Percentiles rank a stretch among this genome's conserved stretches.
Conservation (phyloP, 352 stramenopile species). For the Pythium guiyangense region DNA sequence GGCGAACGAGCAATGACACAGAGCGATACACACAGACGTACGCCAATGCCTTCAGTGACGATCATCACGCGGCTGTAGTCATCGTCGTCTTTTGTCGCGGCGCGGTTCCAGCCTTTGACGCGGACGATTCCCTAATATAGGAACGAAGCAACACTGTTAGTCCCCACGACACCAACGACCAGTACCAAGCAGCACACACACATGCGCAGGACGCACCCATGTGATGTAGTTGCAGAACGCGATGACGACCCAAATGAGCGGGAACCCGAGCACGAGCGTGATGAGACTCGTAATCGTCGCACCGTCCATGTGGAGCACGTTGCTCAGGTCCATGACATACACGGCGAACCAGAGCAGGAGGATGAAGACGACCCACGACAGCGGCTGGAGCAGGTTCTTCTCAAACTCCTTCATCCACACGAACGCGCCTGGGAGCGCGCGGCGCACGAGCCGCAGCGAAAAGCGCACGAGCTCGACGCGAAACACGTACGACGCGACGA, state of each 20-base stretch:
- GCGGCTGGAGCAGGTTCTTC: constrained; percentile 65
- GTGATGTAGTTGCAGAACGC: constrained; percentile 79
- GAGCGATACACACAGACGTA: constrained; percentile 10
- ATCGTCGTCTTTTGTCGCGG: constrained; percentile 67
- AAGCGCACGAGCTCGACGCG: constrained; percentile 77
- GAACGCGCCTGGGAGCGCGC: constrained; percentile 46
- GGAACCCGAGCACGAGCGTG: constrained; percentile 57
- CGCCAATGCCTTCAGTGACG: constrained; percentile 79
- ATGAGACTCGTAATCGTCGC: constrained; percentile 47
- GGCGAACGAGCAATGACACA: no score
- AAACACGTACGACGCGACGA: constrained; percentile 63
- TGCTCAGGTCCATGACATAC: constrained; percentile 60
- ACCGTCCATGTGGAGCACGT: constrained; percentile 35
- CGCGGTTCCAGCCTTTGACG: constrained; percentile 74
- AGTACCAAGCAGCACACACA: neutral
- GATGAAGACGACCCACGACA: constrained; percentile 83
- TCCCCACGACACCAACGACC: neutral
- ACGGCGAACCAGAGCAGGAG: constrained; percentile 61
- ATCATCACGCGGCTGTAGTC: constrained; percentile 86
- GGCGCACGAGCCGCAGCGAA: constrained; percentile 58
- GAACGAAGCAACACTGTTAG: neutral
- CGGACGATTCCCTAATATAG: constrained; percentile 58
- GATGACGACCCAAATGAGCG: constrained; percentile 81
- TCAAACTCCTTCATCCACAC: constrained; percentile 85
- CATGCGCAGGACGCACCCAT: constrained; percentile 33